These are phyloP conservation scores for Sungouiella thailandica DNA, from an alignment of 805 yeast species.

Conservation along the genomic window DNA sequence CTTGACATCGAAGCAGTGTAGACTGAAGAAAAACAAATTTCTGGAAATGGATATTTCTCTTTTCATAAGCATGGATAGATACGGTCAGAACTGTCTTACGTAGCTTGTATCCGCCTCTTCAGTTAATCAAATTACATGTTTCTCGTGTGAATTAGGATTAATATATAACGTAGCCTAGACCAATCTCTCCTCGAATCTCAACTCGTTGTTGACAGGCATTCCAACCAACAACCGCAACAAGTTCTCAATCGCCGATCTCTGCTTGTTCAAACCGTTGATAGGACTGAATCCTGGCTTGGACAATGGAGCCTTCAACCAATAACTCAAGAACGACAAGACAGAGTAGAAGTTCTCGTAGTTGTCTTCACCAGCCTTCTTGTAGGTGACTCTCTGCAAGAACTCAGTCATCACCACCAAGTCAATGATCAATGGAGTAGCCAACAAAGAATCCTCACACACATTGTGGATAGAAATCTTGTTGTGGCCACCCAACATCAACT, in stretches of 20 bases:
- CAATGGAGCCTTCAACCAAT: conserved; percentile 96
- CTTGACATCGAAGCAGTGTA: no score
- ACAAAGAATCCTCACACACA: conserved; percentile 91
- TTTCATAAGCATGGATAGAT: no score
- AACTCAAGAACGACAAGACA: conserved; percentile 79
- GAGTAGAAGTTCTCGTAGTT: conserved; percentile 70
- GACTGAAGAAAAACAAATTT: no score
- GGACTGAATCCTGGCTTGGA: conserved; percentile 87
- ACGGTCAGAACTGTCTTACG: no score
- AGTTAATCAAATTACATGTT: no score
- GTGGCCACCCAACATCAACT: conserved; percentile 96
- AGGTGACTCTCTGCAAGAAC: conserved; percentile 80
- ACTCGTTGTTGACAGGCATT: conserved; percentile 82
- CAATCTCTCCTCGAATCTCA: conserved; percentile 91
- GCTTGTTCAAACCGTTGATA: conserved; percentile 91
- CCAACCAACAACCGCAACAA: conserved; percentile 86
- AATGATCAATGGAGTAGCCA: conserved; percentile 92
- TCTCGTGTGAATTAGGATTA: no score
- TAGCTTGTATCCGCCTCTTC: no score
- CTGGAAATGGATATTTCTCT: no score
- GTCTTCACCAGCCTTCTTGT: conserved; percentile 51
- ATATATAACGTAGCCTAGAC: no score
- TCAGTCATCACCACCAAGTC: conserved; percentile 89
- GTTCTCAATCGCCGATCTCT: conserved; percentile 88
- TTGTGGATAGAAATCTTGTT: conserved; percentile 91